Conservation (phyloP, 306 rosid genomes). For the Lathyrus tuberosus region DNA sequence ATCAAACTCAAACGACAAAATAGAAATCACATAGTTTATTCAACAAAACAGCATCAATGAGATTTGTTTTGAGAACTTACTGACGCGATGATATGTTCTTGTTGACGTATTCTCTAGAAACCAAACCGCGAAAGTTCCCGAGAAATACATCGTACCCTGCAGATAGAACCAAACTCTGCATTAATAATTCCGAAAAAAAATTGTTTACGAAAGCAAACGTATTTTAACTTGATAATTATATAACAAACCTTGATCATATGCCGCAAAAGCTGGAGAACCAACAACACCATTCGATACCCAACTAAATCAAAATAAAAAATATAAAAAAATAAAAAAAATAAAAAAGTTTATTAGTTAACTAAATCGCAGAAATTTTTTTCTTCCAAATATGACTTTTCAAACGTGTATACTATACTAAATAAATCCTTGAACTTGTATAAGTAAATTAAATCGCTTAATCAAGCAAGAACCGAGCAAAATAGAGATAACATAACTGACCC, state of each 20-base stretch:
- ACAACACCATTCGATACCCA: constrained; percentile 98
- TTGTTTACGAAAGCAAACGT: constrained; percentile 2
- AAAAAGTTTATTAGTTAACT: background rate
- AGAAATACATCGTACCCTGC: constrained; percentile 90
- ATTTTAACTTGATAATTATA: constrained; percentile 24
- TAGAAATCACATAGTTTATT: no score
- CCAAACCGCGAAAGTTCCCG: constrained; percentile 83
- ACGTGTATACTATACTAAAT: background rate
- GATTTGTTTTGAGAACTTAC: constrained; percentile 55
- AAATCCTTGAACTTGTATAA: constrained; percentile 11
- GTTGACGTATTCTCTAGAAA: constrained; percentile 79
- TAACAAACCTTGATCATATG: constrained; percentile 87
- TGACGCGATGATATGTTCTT: constrained; percentile 76
- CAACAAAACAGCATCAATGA: background rate
- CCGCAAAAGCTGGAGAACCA: constrained; percentile 99
- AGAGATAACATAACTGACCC: constrained; percentile 66
- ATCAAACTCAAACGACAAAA: no score
- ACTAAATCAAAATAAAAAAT: constrained; percentile 42
- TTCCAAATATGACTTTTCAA: constrained; percentile 29
- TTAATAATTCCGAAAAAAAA: constrained; percentile 7
- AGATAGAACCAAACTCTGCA: constrained; percentile 37
- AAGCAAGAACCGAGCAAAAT: constrained; percentile 29
- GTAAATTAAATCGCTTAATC: constrained; percentile 3
- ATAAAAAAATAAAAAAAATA: no score
- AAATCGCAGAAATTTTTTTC: background rate